Evolutionary conservation across 2,329 filamentous ascomycete species (phyloP).

Genomic region (Aspergillus ruber): DNA sequence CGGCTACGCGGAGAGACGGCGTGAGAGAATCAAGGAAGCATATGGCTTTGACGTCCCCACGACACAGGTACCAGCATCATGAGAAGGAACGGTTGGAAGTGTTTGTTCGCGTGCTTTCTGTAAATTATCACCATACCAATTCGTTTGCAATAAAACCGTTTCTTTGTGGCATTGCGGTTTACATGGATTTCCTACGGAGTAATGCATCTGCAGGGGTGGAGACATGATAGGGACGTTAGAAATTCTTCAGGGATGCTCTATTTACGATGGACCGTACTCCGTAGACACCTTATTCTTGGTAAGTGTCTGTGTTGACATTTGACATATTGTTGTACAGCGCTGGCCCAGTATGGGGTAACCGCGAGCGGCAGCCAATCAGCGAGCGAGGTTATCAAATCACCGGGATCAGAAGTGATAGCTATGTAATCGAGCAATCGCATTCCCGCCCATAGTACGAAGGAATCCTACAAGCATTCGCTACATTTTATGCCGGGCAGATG

Average conservation of each 20-base stretch:
- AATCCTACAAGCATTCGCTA: not conserved
- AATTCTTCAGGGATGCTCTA: too few species aligned
- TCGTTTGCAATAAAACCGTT: not conserved
- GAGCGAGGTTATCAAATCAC: constrained; percentile 22
- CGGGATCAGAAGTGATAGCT: not conserved
- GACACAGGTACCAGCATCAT: constrained; percentile 42
- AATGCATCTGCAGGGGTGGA: too few species aligned
- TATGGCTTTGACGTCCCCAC: constrained; percentile 80
- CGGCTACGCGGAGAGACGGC: constrained; percentile 78
- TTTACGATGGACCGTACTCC: too few species aligned
- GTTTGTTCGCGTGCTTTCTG: constrained; percentile 12
- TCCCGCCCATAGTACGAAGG: not conserved
- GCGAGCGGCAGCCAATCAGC: constrained; percentile 20
- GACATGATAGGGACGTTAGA: too few species aligned
- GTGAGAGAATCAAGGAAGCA: constrained; percentile 72
- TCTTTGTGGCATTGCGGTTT: not conserved
- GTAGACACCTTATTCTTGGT: too few species aligned
- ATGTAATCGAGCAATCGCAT: not conserved
- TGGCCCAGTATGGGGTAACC: constrained; percentile 1
- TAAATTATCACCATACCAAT: constrained; percentile 24
- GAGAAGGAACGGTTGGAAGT: constrained; percentile 10
- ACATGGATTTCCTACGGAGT: too few species aligned
- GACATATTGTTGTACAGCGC: not conserved
- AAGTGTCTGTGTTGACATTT: too few species aligned
- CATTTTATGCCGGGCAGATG: too few species aligned